A percentile compares a stretch with the other conserved stretches of the same genome.
Conservation (phyloP, 352 stramenopile genomes). For the Phytopythium montanum region DNA sequence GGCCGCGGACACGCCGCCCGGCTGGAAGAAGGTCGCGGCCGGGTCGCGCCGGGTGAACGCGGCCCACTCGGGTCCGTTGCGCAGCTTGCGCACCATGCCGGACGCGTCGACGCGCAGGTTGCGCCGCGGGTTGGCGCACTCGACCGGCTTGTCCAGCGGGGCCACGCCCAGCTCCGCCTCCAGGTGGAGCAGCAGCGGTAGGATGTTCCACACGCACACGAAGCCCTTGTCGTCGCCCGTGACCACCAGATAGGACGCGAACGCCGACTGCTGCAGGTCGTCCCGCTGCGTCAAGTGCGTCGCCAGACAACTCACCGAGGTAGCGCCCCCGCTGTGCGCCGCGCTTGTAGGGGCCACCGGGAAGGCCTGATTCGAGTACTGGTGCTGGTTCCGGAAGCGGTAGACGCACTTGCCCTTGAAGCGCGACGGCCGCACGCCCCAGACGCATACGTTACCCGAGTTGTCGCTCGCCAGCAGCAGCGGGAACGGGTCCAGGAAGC, state of each 20-base stretch:
- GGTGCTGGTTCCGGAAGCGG: constrained; percentile 61
- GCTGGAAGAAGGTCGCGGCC: constrained; percentile 57
- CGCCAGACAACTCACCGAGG: constrained; percentile 45
- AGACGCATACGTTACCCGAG: constrained; percentile 71
- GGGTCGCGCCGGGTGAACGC: constrained; percentile 50
- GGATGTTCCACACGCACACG: constrained; percentile 69
- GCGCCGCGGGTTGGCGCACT: constrained; percentile 68
- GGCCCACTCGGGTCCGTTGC: constrained; percentile 58
- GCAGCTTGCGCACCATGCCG: constrained; percentile 65
- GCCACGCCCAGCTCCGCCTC: constrained; percentile 44
- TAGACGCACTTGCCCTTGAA: constrained; percentile 76
- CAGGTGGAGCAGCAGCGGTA: constrained; percentile 51
- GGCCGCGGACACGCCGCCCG: constrained; percentile 44
- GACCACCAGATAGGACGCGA: constrained; percentile 50
- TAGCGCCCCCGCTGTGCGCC: constrained; percentile 3
- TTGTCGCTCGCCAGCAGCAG: constrained; percentile 68
- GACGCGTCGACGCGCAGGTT: constrained; percentile 72
- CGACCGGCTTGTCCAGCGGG: constrained; percentile 41
- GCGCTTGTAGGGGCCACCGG: not conserved
- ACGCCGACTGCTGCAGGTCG: constrained; percentile 14
- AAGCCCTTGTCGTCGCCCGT: constrained; percentile 78
- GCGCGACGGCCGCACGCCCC: constrained; percentile 58
- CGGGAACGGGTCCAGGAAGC: constrained; percentile 74
- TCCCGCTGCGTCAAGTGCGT: constrained; percentile 21
- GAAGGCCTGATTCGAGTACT: constrained; percentile 4